phyloP scores from a whole-genome alignment of 352 stramenopile species.

The Globisporangium cystogenes region DNA sequence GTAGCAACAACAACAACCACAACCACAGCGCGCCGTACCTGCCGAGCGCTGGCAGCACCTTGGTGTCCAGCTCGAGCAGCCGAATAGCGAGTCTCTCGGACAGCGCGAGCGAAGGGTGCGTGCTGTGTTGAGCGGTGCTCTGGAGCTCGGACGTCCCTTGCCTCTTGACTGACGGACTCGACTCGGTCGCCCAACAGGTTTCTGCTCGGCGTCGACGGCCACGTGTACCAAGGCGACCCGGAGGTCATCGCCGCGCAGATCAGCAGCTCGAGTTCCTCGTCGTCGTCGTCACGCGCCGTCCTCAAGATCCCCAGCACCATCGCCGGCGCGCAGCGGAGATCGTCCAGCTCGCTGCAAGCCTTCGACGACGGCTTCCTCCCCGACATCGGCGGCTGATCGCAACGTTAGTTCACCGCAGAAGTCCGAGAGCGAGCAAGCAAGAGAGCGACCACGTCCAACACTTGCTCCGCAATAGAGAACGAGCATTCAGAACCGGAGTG shows the following conservation, averaged over 20 bases:
- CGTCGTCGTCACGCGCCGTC: slow-evolving; percentile 29
- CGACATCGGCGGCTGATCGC: slow-evolving; percentile 5
- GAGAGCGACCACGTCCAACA: neutral
- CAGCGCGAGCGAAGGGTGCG: slow-evolving; percentile 65
- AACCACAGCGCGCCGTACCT: slow-evolving; percentile 30
- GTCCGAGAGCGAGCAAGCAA: too few relatives aligned
- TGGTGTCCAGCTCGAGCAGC: slow-evolving; percentile 14
- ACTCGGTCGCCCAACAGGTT: slow-evolving; percentile 28
- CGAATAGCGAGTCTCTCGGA: slow-evolving; percentile 30
- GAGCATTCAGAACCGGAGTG: neutral
- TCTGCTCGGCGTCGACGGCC: slow-evolving; percentile 72
- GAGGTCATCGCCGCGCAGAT: slow-evolving; percentile 45
- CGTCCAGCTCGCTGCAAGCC: slow-evolving; percentile 9
- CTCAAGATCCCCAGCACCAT: slow-evolving; percentile 45
- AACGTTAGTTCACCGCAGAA: neutral
- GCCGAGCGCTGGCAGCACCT: slow-evolving; percentile 14
- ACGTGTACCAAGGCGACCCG: slow-evolving; percentile 76
- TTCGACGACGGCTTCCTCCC: slow-evolving; percentile 8
- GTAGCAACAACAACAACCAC: slow-evolving; percentile 31
- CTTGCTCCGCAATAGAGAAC: neutral
- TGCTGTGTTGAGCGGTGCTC: slow-evolving; percentile 3
- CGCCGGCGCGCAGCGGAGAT: slow-evolving; percentile 14
- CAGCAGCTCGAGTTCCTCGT: slow-evolving; percentile 14
- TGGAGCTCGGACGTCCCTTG: neutral
- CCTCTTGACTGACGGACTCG: neutral